Percentiles rank a stretch among this genome's conserved stretches.
Evolutionary conservation across 2,329 filamentous ascomycete genomes (phyloP).

Genomic region (Aspergillus sp.): DNA sequence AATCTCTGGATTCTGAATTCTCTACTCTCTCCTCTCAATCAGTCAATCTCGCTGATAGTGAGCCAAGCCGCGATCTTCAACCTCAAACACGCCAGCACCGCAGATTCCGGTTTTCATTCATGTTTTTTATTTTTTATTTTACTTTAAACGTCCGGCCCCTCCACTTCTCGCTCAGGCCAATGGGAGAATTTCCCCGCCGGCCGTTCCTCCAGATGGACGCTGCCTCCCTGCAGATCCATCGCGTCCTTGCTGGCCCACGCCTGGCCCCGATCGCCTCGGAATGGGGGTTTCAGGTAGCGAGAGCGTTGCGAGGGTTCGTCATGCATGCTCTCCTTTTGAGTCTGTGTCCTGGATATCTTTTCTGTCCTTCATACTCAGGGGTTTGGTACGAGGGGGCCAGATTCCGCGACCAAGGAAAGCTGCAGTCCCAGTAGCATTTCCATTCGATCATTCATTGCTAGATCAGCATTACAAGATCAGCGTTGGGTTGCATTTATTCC

Average conservation of each 20-base stretch:
- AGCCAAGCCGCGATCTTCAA: constrained; percentile 17
- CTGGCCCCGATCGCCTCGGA: constrained; percentile 7
- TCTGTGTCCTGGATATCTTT: not conserved
- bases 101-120: not conserved
- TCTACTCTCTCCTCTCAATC: too few species aligned
- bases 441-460: not conserved
- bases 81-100: constrained; percentile 33
- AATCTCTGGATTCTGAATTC: too few species aligned
- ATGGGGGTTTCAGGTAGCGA: constrained; percentile 4
- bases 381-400: not conserved
- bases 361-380: not conserved
- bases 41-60: too few species aligned
- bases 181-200: constrained; percentile 14
- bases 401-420: too few species aligned
- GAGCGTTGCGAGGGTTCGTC: not conserved
- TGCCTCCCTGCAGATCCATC: constrained; percentile 2
- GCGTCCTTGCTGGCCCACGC: constrained; percentile 8
- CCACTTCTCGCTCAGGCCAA: constrained; percentile 9
- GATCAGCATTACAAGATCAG: too few species aligned
- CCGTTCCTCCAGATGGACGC: not conserved
- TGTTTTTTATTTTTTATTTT: not conserved
- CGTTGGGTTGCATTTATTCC: too few species aligned
- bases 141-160: constrained; percentile 6
- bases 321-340: not conserved
- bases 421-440: not conserved